A percentile compares a stretch with the other conserved stretches of the same genome.
Evolutionary conservation across 495 filamentous ascomycete species (phyloP).

Genomic region (Podospora australis): DNA sequence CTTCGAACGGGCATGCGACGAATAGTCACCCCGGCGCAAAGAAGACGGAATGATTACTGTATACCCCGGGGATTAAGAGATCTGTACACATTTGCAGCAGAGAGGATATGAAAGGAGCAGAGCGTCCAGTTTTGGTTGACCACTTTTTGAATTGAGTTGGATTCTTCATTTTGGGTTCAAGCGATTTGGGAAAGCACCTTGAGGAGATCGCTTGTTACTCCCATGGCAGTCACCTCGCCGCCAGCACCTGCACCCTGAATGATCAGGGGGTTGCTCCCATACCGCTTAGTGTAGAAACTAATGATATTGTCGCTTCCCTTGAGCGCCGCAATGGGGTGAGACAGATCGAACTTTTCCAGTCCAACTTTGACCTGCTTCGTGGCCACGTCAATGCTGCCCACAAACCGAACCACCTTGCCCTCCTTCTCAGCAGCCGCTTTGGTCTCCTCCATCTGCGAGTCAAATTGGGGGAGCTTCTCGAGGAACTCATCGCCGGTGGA

Average conservation of each 20-base stretch:
- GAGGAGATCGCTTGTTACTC: slow-evolving; percentile 80
- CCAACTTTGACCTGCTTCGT: slow-evolving; percentile 77
- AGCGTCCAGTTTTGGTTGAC: slow-evolving; percentile 2
- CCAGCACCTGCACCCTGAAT: slow-evolving; percentile 93
- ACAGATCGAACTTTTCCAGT: slow-evolving; percentile 75
- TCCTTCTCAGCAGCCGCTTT: slow-evolving; percentile 72
- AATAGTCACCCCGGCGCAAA: no score
- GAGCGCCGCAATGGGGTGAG: slow-evolving; percentile 80
- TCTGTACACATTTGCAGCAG: no score
- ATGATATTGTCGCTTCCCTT: slow-evolving; percentile 98
- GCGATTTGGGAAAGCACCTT: slow-evolving; percentile 60
- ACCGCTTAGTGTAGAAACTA: slow-evolving; percentile 93
- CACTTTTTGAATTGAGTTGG: not conserved
- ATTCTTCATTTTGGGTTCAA: slow-evolving; percentile 12
- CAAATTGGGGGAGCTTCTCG: slow-evolving; percentile 65
- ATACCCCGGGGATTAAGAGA: no score
- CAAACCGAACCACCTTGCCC: slow-evolving; percentile 89
- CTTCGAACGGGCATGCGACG: no score
- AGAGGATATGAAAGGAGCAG: no score
- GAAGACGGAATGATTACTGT: no score
- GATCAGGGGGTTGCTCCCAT: slow-evolving; percentile 81
- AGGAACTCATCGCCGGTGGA: slow-evolving; percentile 77
- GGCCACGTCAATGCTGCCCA: slow-evolving; percentile 82
- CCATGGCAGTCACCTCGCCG: slow-evolving; percentile 94
- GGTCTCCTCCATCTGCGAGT: slow-evolving; percentile 72